Evolutionary conservation across 2,329 filamentous ascomycete genomes (phyloP).

Genomic region (Cercospora sp.): DNA sequence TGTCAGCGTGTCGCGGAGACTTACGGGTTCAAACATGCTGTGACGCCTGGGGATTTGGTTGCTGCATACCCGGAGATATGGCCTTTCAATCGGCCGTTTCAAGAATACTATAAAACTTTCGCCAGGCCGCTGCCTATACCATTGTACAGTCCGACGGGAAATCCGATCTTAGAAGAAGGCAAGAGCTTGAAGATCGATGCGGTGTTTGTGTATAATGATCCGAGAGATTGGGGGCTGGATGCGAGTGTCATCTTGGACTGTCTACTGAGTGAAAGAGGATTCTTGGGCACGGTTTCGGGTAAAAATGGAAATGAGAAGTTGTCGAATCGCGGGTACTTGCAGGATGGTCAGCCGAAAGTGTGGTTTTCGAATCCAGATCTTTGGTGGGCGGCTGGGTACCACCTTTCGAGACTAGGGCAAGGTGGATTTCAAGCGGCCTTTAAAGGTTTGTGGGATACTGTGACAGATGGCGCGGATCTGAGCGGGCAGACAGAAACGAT

Average conservation of each 20-base stretch:
- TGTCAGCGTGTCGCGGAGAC: slow-evolving; percentile 72
- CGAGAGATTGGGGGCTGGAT: slow-evolving; percentile 92
- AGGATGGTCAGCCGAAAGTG: slow-evolving; percentile 75
- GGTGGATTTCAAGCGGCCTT: slow-evolving; percentile 85
- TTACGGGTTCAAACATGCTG: slow-evolving; percentile 59
- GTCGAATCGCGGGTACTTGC: slow-evolving; percentile 76
- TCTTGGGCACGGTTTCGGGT: slow-evolving; percentile 74
- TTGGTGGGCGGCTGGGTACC: slow-evolving; percentile 83
- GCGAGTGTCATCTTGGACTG: slow-evolving; percentile 81
- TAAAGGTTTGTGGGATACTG: slow-evolving; percentile 72
- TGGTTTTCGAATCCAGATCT: slow-evolving; percentile 92
- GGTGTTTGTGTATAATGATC: slow-evolving; percentile 92
- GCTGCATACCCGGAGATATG: slow-evolving; percentile 72
- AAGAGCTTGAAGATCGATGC: slow-evolving; percentile 73
- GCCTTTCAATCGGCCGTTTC: slow-evolving; percentile 74
- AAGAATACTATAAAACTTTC: slow-evolving; percentile 60
- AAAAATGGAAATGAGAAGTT: slow-evolving; percentile 67
- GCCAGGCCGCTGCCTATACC: slow-evolving; percentile 59
- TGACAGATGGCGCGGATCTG: slow-evolving; percentile 61
- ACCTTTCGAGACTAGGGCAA: slow-evolving; percentile 83
- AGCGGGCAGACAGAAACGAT: slow-evolving; percentile 59
- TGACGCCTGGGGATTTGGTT: slow-evolving; percentile 84
- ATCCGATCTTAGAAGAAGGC: slow-evolving; percentile 25
- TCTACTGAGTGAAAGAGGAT: slow-evolving; percentile 74
- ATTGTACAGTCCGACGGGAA: slow-evolving; percentile 40